phyloP scores from a whole-genome alignment of 495 filamentous ascomycete species.

The Aspergillus campestris region DNA sequence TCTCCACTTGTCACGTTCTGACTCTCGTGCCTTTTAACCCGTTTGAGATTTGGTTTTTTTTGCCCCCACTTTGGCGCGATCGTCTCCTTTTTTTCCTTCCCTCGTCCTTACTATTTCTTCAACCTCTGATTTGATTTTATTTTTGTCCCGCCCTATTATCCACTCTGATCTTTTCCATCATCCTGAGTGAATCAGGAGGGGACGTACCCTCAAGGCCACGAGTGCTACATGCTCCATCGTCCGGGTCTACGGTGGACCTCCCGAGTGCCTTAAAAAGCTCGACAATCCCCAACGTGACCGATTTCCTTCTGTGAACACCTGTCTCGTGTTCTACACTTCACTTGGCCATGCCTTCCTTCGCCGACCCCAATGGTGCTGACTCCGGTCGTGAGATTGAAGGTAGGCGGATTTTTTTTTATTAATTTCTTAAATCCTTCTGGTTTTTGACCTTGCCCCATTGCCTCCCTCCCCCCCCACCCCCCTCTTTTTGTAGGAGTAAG shows the following conservation, averaged over 20 bases:
- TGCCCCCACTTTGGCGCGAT: too few species aligned
- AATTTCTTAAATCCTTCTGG: background rate
- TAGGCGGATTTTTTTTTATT: constrained; percentile 15
- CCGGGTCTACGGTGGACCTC: too few species aligned
- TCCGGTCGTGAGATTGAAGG: constrained; percentile 24
- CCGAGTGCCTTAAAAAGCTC: too few species aligned
- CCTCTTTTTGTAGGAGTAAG: constrained; percentile 15
- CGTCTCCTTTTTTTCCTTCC: background rate
- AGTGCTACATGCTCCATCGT: too few species aligned
- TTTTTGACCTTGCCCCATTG: background rate
- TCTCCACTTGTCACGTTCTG: too few species aligned
- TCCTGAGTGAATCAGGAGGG: too few species aligned
- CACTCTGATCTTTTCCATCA: background rate
- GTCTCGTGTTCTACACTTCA: background rate
- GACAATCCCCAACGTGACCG: too few species aligned
- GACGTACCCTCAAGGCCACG: too few species aligned
- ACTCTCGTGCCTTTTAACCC: too few species aligned
- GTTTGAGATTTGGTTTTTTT: too few species aligned
- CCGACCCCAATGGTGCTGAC: constrained; percentile 18
- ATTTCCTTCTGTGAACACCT: too few species aligned
- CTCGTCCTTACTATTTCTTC: background rate
- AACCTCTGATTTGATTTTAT: background rate
- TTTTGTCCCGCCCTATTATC: background rate
- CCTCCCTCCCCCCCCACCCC: constrained; percentile 6
- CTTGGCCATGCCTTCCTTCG: constrained; percentile 28